Conservation (phyloP, 441 rosid species). For the Erodium chrysanthum region DNA sequence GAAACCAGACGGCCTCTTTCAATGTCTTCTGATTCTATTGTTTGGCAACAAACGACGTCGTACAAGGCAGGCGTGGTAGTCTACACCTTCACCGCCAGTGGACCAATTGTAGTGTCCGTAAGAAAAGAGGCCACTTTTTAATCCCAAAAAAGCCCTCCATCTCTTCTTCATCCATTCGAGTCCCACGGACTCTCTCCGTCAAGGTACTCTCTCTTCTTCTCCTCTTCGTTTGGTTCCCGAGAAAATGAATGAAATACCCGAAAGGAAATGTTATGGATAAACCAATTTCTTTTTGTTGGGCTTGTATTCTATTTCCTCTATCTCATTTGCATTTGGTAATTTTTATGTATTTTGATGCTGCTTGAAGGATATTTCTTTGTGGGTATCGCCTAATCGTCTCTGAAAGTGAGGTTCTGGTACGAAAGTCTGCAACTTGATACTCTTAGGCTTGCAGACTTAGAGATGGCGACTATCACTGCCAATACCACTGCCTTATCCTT, state of each 20-base stretch:
- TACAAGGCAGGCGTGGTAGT: background rate
- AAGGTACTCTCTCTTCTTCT: background rate
- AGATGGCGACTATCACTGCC: constrained; percentile 1
- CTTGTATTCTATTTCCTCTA: background rate
- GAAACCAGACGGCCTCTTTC: no score
- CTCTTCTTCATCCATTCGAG: background rate
- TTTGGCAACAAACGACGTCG: background rate
- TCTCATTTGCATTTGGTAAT: background rate
- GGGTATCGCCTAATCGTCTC: constrained; percentile 1
- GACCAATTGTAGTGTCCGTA: background rate
- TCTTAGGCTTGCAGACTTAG: background rate
- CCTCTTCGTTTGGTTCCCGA: background rate
- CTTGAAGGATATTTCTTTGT: background rate
- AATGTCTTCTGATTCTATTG: background rate
- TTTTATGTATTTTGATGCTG: no score
- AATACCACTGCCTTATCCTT: background rate
- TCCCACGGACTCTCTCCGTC: background rate
- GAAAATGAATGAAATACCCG: background rate
- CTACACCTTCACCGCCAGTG: background rate
- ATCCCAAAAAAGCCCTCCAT: background rate
- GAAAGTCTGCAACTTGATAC: background rate
- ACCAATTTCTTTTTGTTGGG: background rate
- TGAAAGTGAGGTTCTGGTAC: background rate
- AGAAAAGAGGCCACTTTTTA: background rate
- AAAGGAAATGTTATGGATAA: no score